Evolutionary conservation across 768 basidiomycete genomes (phyloP).

Genomic region (Boletus tylopilopsis): DNA sequence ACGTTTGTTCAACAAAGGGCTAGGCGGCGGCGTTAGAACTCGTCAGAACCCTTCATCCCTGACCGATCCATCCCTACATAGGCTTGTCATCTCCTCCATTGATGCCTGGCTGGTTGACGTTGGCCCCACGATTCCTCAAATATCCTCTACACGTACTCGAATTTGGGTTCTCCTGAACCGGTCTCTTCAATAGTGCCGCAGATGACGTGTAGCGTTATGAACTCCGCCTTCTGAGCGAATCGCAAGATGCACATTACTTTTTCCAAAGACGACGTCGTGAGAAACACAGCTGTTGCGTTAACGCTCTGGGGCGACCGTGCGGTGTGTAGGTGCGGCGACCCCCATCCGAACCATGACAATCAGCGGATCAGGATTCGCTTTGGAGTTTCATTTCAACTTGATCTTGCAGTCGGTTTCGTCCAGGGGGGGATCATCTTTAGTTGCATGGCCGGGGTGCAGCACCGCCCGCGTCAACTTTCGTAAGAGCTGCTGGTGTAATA

Average conservation of each 20-base stretch:
- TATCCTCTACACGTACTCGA: conserved; percentile 42
- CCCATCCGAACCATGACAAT: not conserved
- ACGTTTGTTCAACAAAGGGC: too few relatives aligned
- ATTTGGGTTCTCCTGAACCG: conserved; percentile 38
- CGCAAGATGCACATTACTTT: conserved; percentile 24
- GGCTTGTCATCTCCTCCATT: not conserved
- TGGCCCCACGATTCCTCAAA: conserved; percentile 24
- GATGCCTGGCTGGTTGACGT: conserved; percentile 18
- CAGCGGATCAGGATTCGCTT: not conserved
- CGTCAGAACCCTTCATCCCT: too few relatives aligned
- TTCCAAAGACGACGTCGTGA: conserved; percentile 33
- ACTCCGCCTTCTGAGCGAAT: conserved; percentile 25
- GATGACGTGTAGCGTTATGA: conserved; percentile 37
- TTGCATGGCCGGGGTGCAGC: conserved; percentile 33
- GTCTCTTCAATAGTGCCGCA: conserved; percentile 40
- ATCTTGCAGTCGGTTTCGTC: conserved; percentile 26
- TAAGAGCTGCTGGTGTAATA: conserved; percentile 41
- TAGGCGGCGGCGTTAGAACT: too few relatives aligned
- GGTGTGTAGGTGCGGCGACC: conserved; percentile 11
- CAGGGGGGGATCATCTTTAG: conserved; percentile 39
- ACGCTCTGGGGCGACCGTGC: conserved; percentile 40
- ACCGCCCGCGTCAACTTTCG: conserved; percentile 36
- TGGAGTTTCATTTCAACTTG: conserved; percentile 35
- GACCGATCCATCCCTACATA: too few relatives aligned
- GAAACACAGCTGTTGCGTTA: conserved; percentile 43